Evolutionary conservation across 164 flowering plant species (phyloP), one percentile per base, ranked within the genome.

Genomic region (Vitis amurensis): DNA sequence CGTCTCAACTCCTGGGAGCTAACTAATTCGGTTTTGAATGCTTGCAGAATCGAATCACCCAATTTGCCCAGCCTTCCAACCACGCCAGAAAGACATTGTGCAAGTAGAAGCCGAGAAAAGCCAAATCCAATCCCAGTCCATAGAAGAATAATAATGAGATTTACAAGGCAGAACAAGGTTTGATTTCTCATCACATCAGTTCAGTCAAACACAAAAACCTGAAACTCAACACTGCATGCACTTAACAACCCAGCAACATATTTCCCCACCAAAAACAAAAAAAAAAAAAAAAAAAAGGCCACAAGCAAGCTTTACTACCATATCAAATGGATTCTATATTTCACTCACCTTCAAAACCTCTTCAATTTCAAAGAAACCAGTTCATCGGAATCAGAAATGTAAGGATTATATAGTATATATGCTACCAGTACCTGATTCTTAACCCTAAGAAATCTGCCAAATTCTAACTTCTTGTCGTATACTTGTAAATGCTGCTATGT

Each of bases 401-500:
- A 47, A 47, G 65, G 12, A 62, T 44, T 62, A 62, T 16, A n/a
- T 23, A 23, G 2, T 23, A 23, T 23, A 23, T 23, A 23, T 23
- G 13, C 51, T 44, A 61, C 50, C 64, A 61, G 37, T 19, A 61
- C 15, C 23, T 14, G n/a, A 44, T n/a, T 9, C 44, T 47, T 16
- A 15, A 15, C 8, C 27, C 52, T 16, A 62, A 47, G 52, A 47
- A 62, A 27, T 16, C 65, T 47, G 64, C 64, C 49, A n/a, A 61
- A 37, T 9, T 37, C 29, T 49, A 61, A 70, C 52, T 56, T 31
- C 48, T 37, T 64, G 61, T 53, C 62, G 64, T 70, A 75, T 59
- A 13, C 37, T 48, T 69, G 59, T 66, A 71, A 58, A 69, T 19
- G 17, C 55, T 67, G 61, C 64, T 73, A 64, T 64, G 55, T 50